Evolutionary conservation across 2,329 filamentous ascomycete species (phyloP).

Genomic region (Sporothrix globosa): DNA sequence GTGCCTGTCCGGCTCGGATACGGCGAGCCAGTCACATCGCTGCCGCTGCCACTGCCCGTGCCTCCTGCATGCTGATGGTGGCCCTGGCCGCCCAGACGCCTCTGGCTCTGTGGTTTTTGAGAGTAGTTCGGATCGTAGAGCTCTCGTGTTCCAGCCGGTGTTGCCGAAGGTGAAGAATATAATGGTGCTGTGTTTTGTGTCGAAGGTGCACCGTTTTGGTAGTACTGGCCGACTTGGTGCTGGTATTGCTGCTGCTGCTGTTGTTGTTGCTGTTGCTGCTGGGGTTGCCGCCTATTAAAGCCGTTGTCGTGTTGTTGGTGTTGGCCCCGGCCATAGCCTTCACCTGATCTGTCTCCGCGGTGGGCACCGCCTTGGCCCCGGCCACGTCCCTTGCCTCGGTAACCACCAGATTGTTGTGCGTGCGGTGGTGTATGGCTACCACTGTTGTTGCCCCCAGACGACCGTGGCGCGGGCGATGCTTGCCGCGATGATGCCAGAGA

Average conservation of each 20-base stretch:
- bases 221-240: constrained; percentile 24
- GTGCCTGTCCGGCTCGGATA: constrained; percentile 49
- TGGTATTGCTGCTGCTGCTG: constrained; percentile 41
- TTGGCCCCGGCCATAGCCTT: constrained; percentile 20
- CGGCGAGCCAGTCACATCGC: constrained; percentile 37
- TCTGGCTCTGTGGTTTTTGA: constrained; percentile 60
- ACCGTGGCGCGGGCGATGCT: constrained; percentile 27
- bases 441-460: neutral
- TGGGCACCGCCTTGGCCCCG: constrained; percentile 46
- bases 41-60: constrained; percentile 38
- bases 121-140: constrained; percentile 78
- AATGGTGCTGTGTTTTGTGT: neutral
- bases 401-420: neutral
- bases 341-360: constrained; percentile 26
- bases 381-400: constrained; percentile 51
- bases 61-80: neutral
- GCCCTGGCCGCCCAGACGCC: constrained; percentile 36
- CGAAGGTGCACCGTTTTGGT: constrained; percentile 6
- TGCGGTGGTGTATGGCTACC: constrained; percentile 16
- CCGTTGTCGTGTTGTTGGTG: constrained; percentile 24
- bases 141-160: constrained; percentile 52
- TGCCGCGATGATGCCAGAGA: constrained; percentile 29
- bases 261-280: constrained; percentile 32
- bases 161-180: neutral
- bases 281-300: constrained; percentile 36